Base-by-base conservation (phyloP, 208 protist species). In the Histomonas meleagridis region DNA sequence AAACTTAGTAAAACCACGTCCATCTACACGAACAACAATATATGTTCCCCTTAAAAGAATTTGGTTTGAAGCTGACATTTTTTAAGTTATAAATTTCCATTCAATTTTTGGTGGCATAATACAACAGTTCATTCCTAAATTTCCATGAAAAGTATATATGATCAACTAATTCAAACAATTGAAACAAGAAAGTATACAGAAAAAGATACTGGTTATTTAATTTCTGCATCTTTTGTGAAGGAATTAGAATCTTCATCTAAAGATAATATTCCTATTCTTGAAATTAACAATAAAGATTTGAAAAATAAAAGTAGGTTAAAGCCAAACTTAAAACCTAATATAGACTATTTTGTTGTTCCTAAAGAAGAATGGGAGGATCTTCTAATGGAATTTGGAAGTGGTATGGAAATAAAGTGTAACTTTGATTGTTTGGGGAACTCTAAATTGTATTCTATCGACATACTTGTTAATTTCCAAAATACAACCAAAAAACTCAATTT, bases 11-110 rank as follows among this genome's bases (percentile, higher is more conserved):
- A 92, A 92, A n/a, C 69, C 65, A 32, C 91, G 4, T 32, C 91
- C 91, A 90, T 92, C 91, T 43, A 92, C 65, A 14, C 91, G 18
- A 2, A 92, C 91, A 55, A 92, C 91, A 60, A 92, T 92, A 81
- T 46, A 92, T 38, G 91, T 51, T 35, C 40, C 57, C 10, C 57
- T 60, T 46, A 92, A 38, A 49, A 92, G 43, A 32, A 12, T 91
- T n/a, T 92, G 69, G 32, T 46, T 43, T 48, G 35, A 51, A n/a
- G n/a, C n/a, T n/a, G n/a, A n/a, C n/a, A n/a, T n/a, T n/a, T n/a
- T n/a, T n/a, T n/a, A n/a, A n/a, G n/a, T n/a, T n/a, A n/a, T n/a
- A n/a, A n/a, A n/a, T n/a, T n/a, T n/a, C n/a, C n/a, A n/a, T n/a
- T n/a, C n/a, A n/a, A n/a, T n/a, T n/a, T n/a, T n/a, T n/a, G n/a